Evolutionary conservation across 1,139 yeast genomes (phyloP), one percentile per base, ranked within the genome.

Genomic region (Hemisphaericaspora xylanilytica): DNA sequence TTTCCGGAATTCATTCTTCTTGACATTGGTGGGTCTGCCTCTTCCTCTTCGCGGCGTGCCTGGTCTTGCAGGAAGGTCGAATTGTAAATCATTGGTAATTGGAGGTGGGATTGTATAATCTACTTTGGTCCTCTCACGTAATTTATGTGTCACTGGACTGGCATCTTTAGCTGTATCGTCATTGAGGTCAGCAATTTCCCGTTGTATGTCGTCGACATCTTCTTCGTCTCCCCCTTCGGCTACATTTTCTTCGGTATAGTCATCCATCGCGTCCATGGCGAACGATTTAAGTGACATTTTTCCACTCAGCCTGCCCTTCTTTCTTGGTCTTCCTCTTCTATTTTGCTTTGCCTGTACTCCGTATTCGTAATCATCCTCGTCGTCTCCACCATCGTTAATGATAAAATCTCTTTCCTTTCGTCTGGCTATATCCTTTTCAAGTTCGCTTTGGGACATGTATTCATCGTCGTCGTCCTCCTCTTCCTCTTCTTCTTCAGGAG

Each of bases 61-160:
- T 5, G 50, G 45, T 14, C 49, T 38, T 10, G 41, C 33, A 36
- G 38, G 44, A 28, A 36, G 10, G 38, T 39, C 24, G 53, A 67
- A 24, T 49, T 65, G 75, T 12, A 51, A 53, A 36, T 75, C 80
- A 38, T 74, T 76, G 1, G 78, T 58, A 6, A 87, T 68, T 1
- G 96, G 95, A 2, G 96, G 96, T 0, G 96, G 92, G 5, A 89
- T 73, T n/a, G 85, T 78, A 57, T 89, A 89, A 54, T 89, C 86
- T 12, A 89, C 80, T 28, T 79, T 80, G 22, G 85, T 82, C 42
- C 96, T 65, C 49, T 87, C 92, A 46, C 97, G 74, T 34, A 87
- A 67, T 40, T 85, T 82, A 53, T 85, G 83, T 51, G 64, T 63
- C 25, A 78, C 63, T 15, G 80, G 76, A 22, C 63, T 58, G 6